phyloP scores from a whole-genome alignment of 305 asterid species.

The Nicotiana rustica region DNA sequence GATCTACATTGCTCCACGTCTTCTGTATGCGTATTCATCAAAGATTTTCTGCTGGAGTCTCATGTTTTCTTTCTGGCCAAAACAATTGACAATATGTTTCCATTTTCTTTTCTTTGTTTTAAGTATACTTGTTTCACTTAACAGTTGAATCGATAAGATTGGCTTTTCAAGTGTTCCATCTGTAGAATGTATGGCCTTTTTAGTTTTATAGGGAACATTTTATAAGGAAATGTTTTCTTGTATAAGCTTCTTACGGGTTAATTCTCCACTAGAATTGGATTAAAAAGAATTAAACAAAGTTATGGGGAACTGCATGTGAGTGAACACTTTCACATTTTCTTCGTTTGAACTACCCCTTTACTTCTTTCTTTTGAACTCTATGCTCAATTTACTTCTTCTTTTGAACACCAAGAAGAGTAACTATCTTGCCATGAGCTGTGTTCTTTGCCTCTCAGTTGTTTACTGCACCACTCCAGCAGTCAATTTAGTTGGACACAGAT shows the following conservation, averaged over 20 bases:
- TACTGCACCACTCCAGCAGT: constrained; percentile 13
- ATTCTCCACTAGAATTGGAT: too few relatives aligned
- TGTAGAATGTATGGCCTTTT: background rate
- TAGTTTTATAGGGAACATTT: too few relatives aligned
- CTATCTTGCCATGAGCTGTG: background rate
- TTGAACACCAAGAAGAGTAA: background rate
- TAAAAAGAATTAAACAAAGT: too few relatives aligned
- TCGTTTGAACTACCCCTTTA: too few relatives aligned
- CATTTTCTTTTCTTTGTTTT: background rate
- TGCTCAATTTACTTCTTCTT: constrained; percentile 21
- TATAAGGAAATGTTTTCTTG: too few relatives aligned
- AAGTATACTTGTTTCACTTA: background rate
- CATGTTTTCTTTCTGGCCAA: background rate
- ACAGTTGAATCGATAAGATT: background rate
- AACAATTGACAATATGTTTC: background rate
- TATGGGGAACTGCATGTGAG: too few relatives aligned
- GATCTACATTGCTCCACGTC: background rate
- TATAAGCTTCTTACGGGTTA: too few relatives aligned
- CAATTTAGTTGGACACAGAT: constrained; percentile 17
- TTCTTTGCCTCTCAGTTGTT: constrained; percentile 9
- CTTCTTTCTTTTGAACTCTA: background rate
- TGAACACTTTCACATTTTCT: too few relatives aligned
- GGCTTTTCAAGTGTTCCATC: background rate
- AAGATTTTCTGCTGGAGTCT: background rate
- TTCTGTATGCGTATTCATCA: background rate